A percentile compares a stretch with the other conserved stretches of the same genome.
Conservation (phyloP, 768 basidiomycete species). For the Heimioporus sp. region DNA sequence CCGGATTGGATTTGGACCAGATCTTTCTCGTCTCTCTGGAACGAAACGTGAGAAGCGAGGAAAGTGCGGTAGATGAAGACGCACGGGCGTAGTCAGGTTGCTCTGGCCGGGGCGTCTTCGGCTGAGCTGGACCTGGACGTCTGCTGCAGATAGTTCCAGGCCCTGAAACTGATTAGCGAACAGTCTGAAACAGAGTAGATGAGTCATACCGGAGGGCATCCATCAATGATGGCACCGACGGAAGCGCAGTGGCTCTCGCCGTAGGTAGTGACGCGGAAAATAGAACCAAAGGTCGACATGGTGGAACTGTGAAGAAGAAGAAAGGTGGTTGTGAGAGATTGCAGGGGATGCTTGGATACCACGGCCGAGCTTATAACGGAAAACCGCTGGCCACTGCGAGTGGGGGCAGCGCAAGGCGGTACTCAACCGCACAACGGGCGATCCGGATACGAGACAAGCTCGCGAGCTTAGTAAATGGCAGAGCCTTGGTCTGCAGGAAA, state of each 20-base stretch:
- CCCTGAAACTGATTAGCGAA: conserved; percentile 53
- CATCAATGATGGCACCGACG: conserved; percentile 97
- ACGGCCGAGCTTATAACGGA: conserved; percentile 18
- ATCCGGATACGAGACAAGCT: conserved; percentile 1
- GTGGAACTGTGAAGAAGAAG: conserved; percentile 1
- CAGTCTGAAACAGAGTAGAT: conserved; percentile 4
- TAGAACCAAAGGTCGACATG: conserved; percentile 93
- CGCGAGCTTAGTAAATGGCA: background rate
- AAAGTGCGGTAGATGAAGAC: conserved; percentile 27
- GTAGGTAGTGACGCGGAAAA: conserved; percentile 95
- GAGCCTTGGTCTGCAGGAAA: background rate
- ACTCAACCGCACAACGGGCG: conserved; percentile 16
- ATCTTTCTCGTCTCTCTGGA: conserved; percentile 94
- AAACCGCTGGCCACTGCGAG: background rate
- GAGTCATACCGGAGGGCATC: conserved; percentile 84
- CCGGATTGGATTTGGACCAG: conserved; percentile 92
- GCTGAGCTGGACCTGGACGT: conserved; percentile 90
- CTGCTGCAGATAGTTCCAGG: conserved; percentile 69
- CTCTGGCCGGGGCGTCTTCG: conserved; percentile 94
- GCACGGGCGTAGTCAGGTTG: conserved; percentile 90
- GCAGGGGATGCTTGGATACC: background rate
- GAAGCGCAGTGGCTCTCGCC: conserved; percentile 98
- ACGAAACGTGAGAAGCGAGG: background rate
- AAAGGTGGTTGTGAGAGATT: conserved; percentile 12
- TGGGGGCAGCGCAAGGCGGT: conserved; percentile 19